Evolutionary conservation across 768 basidiomycete genomes (phyloP).

Genomic region (Trametes cingulata): DNA sequence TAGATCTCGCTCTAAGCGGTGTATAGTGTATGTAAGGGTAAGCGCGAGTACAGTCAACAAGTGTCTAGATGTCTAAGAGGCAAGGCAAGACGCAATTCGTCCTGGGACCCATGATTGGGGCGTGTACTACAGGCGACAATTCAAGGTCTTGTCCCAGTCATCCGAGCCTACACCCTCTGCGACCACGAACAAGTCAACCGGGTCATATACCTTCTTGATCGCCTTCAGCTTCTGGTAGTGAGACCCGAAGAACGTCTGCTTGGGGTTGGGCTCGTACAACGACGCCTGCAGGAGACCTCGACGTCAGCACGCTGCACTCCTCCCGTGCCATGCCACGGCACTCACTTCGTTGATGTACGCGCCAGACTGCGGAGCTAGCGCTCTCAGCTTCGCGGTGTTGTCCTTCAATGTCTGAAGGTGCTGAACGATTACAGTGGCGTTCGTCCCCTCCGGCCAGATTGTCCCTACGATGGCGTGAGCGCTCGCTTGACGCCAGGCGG

Average conservation of each 20-base stretch:
- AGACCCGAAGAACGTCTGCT: slow-evolving; percentile 46
- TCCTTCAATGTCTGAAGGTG: not conserved
- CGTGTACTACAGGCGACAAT: slow-evolving; percentile 19
- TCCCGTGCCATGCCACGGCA: not conserved
- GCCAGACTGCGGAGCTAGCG: slow-evolving; percentile 34
- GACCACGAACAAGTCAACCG: slow-evolving; percentile 45
- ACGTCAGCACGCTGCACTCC: not conserved
- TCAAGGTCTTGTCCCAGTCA: slow-evolving; percentile 41
- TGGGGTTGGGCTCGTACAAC: slow-evolving; percentile 41
- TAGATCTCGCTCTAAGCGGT: too few species aligned
- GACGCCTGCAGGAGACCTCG: slow-evolving; percentile 37
- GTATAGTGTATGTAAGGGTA: too few species aligned
- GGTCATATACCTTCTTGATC: slow-evolving; percentile 49
- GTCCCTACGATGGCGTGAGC: not conserved
- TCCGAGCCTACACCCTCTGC: slow-evolving; percentile 49
- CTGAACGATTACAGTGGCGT: not conserved
- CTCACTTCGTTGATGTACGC: slow-evolving; percentile 51
- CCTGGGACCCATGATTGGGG: too few species aligned
- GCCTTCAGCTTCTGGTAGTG: slow-evolving; percentile 43
- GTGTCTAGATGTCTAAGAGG: too few species aligned
- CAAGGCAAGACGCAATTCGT: too few species aligned
- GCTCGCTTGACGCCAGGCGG: not conserved
- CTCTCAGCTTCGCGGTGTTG: slow-evolving; percentile 22
- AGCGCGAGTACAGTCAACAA: too few species aligned
- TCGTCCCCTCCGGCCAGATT: not conserved